A percentile compares a stretch with the other conserved stretches of the same genome.
These are phyloP conservation scores for Seiridium cupressi DNA, from an alignment of 2,329 filamentous ascomycete species.

Conservation along the genomic window DNA sequence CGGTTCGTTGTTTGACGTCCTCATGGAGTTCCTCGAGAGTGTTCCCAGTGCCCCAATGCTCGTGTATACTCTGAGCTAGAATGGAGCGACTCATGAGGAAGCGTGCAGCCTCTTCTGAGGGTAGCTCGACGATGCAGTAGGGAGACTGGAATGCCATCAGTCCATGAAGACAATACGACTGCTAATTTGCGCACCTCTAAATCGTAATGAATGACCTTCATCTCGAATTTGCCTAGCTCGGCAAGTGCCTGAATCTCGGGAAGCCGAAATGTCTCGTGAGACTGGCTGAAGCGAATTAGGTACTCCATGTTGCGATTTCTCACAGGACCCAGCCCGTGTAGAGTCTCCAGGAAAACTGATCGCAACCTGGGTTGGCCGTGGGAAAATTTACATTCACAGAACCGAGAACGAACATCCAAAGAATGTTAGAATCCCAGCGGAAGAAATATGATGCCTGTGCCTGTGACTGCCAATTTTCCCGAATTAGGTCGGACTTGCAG, in stretches of 20 bases:
- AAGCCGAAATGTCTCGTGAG: slow-evolving; percentile 85
- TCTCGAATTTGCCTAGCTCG: slow-evolving; percentile 59
- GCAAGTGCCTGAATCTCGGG: slow-evolving; percentile 84
- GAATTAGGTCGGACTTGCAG: neutral
- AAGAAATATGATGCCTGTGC: neutral
- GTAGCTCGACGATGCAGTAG: slow-evolving; percentile 74
- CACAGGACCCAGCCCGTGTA: neutral
- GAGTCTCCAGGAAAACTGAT: too few relatives aligned
- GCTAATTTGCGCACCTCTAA: slow-evolving; percentile 57
- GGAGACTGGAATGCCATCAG: slow-evolving; percentile 63
- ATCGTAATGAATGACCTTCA: slow-evolving; percentile 75
- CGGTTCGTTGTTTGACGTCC: slow-evolving; percentile 57
- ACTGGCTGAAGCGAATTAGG: slow-evolving; percentile 84
- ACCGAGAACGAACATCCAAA: neutral
- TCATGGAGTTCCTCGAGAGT: slow-evolving; percentile 68
- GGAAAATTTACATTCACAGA: too few relatives aligned
- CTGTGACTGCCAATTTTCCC: neutral
- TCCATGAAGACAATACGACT: neutral
- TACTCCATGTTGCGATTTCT: slow-evolving; percentile 59
- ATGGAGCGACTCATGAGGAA: slow-evolving; percentile 74
- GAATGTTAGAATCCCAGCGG: neutral
- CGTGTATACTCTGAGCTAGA: slow-evolving; percentile 78
- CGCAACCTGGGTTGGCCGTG: too few relatives aligned
- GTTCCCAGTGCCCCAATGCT: slow-evolving; percentile 77
- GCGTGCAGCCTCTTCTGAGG: slow-evolving; percentile 62